Conservation (phyloP, 352 stramenopile species). For the Pythium vanterpoolii region DNA sequence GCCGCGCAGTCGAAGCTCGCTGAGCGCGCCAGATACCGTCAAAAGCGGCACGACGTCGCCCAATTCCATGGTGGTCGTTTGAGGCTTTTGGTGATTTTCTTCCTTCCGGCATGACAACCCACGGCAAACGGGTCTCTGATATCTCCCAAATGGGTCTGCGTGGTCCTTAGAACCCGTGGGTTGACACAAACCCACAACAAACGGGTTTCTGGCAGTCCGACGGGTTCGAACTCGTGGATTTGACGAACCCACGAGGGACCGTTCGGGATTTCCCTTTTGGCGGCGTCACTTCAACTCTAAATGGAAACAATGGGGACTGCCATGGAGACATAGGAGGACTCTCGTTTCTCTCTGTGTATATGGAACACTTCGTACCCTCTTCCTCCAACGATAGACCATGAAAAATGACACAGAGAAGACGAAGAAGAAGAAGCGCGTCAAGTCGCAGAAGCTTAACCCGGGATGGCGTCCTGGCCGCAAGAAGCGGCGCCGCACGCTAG, state of each 20-base stretch:
- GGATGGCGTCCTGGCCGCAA: conserved; percentile 46
- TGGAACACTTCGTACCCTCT: background rate
- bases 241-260: background rate
- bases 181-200: background rate
- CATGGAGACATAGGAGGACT: background rate
- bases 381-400: conserved; percentile 1
- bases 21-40: conserved; percentile 29
- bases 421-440: conserved; percentile 36
- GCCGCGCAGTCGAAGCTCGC: conserved; percentile 40
- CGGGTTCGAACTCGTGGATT: background rate
- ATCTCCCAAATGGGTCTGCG: background rate
- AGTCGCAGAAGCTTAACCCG: conserved; percentile 50
- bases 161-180: conserved; percentile 1
- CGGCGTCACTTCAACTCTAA: conserved; percentile 4
- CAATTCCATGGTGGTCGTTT: conserved; percentile 14
- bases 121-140: conserved; percentile 5
- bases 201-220: background rate
- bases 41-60: conserved; percentile 56
- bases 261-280: background rate
- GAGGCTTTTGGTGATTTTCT: background rate
- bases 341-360: no score
- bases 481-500: conserved; percentile 40
- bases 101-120: background rate
- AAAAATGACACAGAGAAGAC: conserved; percentile 15
- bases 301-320: background rate